phyloP scores from a whole-genome alignment of 2,329 filamentous ascomycete genomes.

The Colletotrichum sublineola region DNA sequence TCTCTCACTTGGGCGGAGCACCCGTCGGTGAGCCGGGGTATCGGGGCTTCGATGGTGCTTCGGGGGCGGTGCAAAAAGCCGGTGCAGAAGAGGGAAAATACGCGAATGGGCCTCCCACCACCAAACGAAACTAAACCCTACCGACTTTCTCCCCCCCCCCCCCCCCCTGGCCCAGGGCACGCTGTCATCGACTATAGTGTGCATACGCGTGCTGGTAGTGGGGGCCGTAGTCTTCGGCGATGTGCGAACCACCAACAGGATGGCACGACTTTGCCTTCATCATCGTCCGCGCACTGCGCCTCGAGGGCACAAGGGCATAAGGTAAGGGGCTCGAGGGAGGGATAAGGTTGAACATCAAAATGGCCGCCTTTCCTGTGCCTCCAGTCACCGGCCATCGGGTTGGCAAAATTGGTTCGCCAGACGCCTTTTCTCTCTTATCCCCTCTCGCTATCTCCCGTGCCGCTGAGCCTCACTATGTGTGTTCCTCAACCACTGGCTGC shows the following conservation, averaged over 20 bases:
- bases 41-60: conserved; percentile 12
- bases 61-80: conserved; percentile 21
- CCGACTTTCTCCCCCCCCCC: background rate
- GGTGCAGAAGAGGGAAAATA: background rate
- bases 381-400: conserved; percentile 28
- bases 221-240: conserved; percentile 10
- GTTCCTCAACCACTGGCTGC: conserved; percentile 19
- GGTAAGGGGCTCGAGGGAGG: background rate
- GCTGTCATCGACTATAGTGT: background rate
- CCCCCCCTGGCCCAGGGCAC: background rate
- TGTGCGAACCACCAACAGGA: conserved; percentile 27
- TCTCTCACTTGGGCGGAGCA: conserved; percentile 33
- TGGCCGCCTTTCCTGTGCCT: conserved; percentile 29
- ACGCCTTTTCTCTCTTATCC: conserved; percentile 3
- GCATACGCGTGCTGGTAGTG: background rate
- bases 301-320: conserved; percentile 7
- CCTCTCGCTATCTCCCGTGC: background rate
- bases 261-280: conserved; percentile 23
- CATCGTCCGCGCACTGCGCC: conserved; percentile 38
- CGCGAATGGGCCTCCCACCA: background rate
- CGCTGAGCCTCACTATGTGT: conserved; percentile 14
- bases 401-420: conserved; percentile 37
- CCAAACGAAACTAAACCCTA: background rate
- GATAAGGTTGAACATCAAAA: conserved; percentile 23
- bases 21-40: conserved; percentile 30